Conservation (phyloP, 257 asterid species). For the Rubia yunnanensis region DNA sequence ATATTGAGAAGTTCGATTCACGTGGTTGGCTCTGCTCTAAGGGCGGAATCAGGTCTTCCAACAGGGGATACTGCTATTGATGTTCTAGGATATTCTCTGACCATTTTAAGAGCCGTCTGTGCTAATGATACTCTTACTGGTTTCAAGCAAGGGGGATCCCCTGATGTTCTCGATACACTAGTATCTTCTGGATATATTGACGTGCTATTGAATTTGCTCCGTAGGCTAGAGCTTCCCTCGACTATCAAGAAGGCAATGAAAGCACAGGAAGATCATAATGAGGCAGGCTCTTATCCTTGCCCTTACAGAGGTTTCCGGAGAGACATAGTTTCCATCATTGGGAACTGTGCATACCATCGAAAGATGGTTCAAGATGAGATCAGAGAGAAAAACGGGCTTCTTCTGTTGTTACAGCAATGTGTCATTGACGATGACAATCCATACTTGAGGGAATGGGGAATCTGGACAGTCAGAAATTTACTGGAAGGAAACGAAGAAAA, state of each 20-base stretch:
- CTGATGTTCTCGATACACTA: slow-evolving; percentile 33
- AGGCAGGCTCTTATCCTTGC: slow-evolving; percentile 27
- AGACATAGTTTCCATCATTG: slow-evolving; percentile 64
- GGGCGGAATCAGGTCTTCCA: slow-evolving; percentile 47
- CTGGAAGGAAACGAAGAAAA: slow-evolving; percentile 74
- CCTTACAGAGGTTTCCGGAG: slow-evolving; percentile 81
- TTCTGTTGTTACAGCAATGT: slow-evolving; percentile 62
- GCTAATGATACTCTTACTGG: slow-evolving; percentile 32
- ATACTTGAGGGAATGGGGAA: slow-evolving; percentile 90
- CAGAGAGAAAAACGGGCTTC: slow-evolving; percentile 53
- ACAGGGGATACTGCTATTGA: slow-evolving; percentile 51
- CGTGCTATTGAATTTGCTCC: slow-evolving; percentile 45
- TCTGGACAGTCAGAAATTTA: slow-evolving; percentile 60
- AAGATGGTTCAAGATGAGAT: slow-evolving; percentile 62
- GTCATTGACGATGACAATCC: slow-evolving; percentile 82
- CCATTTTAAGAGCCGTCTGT: slow-evolving; percentile 59
- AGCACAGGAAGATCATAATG: slow-evolving; percentile 17
- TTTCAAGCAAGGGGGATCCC: slow-evolving; percentile 17
- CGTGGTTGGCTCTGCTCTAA: slow-evolving; percentile 32
- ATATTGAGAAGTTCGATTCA: slow-evolving; percentile 34
- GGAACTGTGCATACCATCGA: slow-evolving; percentile 57
- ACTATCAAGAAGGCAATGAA: slow-evolving; percentile 41
- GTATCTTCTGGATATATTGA: slow-evolving; percentile 55
- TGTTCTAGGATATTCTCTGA: slow-evolving; percentile 55
- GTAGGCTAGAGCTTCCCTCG: slow-evolving; percentile 62